These are phyloP conservation scores for Auriscalpium orientale DNA, from an alignment of 768 basidiomycete genomes.

Conservation along the genomic window DNA sequence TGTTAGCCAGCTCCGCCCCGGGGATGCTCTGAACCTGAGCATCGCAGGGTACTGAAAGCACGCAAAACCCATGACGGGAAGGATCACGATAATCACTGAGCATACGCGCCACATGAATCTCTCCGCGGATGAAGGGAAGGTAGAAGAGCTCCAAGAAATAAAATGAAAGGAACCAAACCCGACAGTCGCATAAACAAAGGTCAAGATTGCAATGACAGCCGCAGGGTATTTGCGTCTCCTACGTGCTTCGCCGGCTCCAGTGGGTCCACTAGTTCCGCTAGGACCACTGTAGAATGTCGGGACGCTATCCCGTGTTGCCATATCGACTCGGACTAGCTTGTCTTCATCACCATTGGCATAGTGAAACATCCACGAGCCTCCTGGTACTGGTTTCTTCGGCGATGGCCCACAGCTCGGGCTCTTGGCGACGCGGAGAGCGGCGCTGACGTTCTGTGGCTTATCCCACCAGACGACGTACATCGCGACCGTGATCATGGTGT, in stretches of 20 bases:
- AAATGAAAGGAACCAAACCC: background rate
- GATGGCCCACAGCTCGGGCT: background rate
- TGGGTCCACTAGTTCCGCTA: background rate
- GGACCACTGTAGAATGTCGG: background rate
- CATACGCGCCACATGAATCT: background rate
- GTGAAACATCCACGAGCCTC: background rate
- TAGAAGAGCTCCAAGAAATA: background rate
- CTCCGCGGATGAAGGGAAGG: background rate
- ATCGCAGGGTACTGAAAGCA: too few relatives aligned
- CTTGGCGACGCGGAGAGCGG: background rate
- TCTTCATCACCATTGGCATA: background rate
- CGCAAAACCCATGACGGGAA: background rate
- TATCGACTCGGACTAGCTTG: background rate
- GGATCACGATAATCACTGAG: background rate
- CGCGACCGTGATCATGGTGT: background rate
- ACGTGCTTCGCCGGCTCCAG: too few relatives aligned
- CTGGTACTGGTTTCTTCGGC: background rate
- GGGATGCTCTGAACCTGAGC: too few relatives aligned
- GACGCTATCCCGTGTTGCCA: background rate
- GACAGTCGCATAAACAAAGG: background rate
- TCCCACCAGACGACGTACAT: background rate
- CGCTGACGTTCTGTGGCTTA: background rate
- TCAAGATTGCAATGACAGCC: background rate
- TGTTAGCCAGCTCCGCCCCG: too few relatives aligned
- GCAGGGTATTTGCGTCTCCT: background rate